These are phyloP conservation scores for Echium plantagineum DNA, from an alignment of 257 asterid genomes.

Conservation along the genomic window DNA sequence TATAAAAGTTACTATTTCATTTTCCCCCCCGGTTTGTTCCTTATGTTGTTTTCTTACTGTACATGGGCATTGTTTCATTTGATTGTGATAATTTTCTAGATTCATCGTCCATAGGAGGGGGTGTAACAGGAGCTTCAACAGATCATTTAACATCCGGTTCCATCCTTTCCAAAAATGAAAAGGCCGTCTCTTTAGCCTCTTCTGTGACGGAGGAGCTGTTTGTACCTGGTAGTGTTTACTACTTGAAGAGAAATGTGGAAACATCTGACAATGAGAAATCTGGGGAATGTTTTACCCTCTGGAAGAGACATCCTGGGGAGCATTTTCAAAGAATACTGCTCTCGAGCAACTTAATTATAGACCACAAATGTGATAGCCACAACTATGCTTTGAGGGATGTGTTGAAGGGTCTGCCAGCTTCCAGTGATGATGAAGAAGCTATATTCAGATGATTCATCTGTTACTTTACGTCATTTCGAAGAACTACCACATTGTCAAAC, in stretches of 20 bases:
- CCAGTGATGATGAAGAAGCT: constrained; percentile 17
- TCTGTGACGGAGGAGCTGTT: constrained; percentile 34
- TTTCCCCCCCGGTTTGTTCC: not conserved
- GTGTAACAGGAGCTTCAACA: constrained; percentile 9
- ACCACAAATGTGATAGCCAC: constrained; percentile 88
- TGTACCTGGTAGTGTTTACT: constrained; percentile 69
- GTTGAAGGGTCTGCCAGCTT: constrained; percentile 68
- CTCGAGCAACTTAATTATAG: constrained; percentile 67
- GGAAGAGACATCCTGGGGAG: constrained; percentile 72
- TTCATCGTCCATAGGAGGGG: constrained; percentile 10
- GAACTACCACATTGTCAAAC: too few species aligned
- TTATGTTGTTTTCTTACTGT: not conserved
- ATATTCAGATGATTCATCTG: not conserved
- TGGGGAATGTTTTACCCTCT: constrained; percentile 45
- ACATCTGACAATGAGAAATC: constrained; percentile 17
- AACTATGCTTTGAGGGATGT: constrained; percentile 79
- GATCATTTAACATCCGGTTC: constrained; percentile 14
- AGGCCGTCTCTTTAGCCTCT: constrained; percentile 1
- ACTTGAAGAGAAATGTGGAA: constrained; percentile 48
- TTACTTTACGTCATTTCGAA: not conserved
- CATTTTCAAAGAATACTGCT: constrained; percentile 72
- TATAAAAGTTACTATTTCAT: not conserved
- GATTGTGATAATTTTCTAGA: constrained; percentile 20
- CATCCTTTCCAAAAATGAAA: constrained; percentile 13
- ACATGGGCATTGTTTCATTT: not conserved